Conservation (phyloP, 192 early-diverging fungal species). For the Coemansia sp. region DNA sequence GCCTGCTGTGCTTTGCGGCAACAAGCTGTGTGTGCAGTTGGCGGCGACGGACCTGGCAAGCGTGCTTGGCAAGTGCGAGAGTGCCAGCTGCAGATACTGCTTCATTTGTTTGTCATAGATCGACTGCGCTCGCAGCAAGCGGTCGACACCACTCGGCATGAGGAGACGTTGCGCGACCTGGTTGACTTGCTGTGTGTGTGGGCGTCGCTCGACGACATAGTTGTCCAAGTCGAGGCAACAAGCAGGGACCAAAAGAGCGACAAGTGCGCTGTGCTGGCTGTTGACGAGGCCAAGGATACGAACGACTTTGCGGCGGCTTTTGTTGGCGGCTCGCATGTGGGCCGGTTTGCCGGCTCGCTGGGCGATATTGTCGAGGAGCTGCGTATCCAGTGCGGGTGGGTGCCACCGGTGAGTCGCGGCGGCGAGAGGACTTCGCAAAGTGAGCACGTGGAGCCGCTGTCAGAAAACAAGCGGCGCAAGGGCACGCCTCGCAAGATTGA, state of each 20-base stretch:
- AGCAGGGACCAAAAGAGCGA: not conserved
- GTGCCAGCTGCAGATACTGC: slow-evolving; percentile 46
- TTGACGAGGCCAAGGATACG: not conserved
- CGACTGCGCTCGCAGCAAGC: not conserved
- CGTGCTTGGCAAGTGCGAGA: slow-evolving; percentile 43
- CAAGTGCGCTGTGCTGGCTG: not conserved
- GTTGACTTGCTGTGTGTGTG: slow-evolving; percentile 44
- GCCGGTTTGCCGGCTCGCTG: slow-evolving; percentile 17
- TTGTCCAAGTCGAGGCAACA: not conserved
- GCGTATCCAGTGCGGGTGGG: slow-evolving; percentile 49
- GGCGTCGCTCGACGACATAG: slow-evolving; percentile 40
- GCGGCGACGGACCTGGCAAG: not conserved
- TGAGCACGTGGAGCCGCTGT: not conserved
- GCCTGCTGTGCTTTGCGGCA: slow-evolving; percentile 2
- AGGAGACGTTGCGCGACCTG: slow-evolving; percentile 29
- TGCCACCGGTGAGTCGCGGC: slow-evolving; percentile 13
- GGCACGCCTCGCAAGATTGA: slow-evolving; percentile 44
- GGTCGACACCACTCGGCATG: not conserved
- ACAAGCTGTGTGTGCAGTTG: not conserved
- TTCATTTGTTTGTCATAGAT: slow-evolving; percentile 33
- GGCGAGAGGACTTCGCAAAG: not conserved
- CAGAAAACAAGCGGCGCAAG: slow-evolving; percentile 41
- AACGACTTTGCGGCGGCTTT: slow-evolving; percentile 39
- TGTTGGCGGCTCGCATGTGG: slow-evolving; percentile 31
- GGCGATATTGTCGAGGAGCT: slow-evolving; percentile 43